Base-by-base conservation (phyloP, 768 basidiomycete genomes). In the Lanmaoa rubissima region DNA sequence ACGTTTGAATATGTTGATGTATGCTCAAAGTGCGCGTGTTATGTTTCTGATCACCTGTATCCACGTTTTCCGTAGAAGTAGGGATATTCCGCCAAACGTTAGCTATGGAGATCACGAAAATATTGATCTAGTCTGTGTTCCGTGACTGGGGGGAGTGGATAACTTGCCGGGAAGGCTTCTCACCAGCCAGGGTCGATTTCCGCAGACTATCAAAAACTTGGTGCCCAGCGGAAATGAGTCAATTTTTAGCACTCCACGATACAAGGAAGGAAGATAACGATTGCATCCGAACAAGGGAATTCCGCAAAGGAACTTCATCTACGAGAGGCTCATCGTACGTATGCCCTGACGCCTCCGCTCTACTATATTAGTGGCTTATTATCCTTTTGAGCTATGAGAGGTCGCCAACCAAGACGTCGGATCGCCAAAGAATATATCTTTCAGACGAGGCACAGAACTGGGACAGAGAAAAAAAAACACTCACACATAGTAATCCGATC, bases 401-500 rank as follows among this genome's bases (percentile, higher is more conserved):
- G 17, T 24, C 3, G 12, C 41, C 12, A 17, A 31, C 9, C 19
- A 31, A 16, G 28, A 34, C 13, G 21, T 24, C 21, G 19, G 0
- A 16, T 16, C 5, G 24, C 13, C 32, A 35, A 21, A 4, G 28
- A 19, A 16, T 3, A 21, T 3, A n/a, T 21, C 28, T 11, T 28
- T 38, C 28, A 14, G 54, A 34, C 32, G 14, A 44, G 36, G 12
- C 19, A 26, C n/a, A 46, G n/a, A 54, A 40, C 28, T 2, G 3
- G 19, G 8, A 11, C 14, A 35, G 9, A 35, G 5, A 48, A 45
- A 38, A 21, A 4, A 31, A 31, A 8, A 9, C 5, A 67, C 78
- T 54, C 57, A 82, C 82, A 80, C 72, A 82, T 78, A 11, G 82
- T 92, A 66, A 94, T 93, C 66, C 86, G 80, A 73, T 95, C 94